These are phyloP conservation scores for Lactarius vividus DNA, from an alignment of 768 basidiomycete species.

Conservation along the genomic window DNA sequence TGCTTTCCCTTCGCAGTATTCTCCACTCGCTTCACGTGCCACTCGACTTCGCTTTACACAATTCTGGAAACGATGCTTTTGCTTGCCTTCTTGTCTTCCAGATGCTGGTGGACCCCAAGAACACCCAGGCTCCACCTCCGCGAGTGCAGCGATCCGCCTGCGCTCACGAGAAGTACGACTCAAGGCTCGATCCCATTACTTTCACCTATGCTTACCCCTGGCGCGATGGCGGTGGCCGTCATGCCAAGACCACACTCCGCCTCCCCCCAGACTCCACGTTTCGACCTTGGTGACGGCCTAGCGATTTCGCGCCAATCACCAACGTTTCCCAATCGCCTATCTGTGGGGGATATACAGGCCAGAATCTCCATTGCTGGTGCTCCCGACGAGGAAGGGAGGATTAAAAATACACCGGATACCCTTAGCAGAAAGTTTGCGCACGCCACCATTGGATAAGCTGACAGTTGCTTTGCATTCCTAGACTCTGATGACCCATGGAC, in stretches of 20 bases:
- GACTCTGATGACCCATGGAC: constrained; percentile 8
- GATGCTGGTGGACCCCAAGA: constrained; percentile 57
- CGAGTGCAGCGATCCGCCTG: constrained; percentile 6
- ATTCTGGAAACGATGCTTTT: constrained; percentile 81
- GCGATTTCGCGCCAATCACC: not conserved
- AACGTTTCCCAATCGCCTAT: constrained; percentile 9
- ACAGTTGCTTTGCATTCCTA: not conserved
- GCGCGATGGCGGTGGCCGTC: constrained; percentile 3
- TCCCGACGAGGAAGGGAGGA: constrained; percentile 25
- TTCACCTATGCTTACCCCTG: constrained; percentile 23
- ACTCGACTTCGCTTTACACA: constrained; percentile 50
- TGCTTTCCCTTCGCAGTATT: constrained; percentile 61
- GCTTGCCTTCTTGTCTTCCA: constrained; percentile 67
- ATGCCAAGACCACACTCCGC: constrained; percentile 20
- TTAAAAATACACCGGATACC: not conserved
- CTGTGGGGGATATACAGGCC: constrained; percentile 1
- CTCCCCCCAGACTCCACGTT: constrained; percentile 7
- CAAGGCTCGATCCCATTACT: constrained; percentile 18
- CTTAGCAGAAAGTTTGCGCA: constrained; percentile 8
- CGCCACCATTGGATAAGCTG: constrained; percentile 22
- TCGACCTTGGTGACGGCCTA: constrained; percentile 5
- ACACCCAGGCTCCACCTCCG: constrained; percentile 35
- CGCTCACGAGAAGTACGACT: constrained; percentile 2
- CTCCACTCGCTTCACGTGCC: constrained; percentile 55
- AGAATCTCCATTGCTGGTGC: not conserved